phyloP scores from a whole-genome alignment of 1,139 yeast genomes.

The Debaryomyces sp. region DNA sequence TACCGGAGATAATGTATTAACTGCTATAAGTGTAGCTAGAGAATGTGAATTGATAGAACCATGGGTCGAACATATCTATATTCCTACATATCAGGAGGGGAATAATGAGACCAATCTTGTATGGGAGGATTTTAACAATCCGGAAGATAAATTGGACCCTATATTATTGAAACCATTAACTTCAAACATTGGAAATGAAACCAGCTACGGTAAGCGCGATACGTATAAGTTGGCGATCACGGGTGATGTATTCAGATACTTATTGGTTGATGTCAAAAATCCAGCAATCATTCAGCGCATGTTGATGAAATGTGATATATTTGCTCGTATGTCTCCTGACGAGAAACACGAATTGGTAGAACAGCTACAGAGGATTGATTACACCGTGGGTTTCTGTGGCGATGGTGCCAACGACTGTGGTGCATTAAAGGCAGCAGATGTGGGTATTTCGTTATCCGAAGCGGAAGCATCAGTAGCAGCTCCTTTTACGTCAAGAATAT shows the following conservation, averaged over 20 bases:
- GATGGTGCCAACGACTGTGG: conserved; percentile 99
- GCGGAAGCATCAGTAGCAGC: conserved; percentile 99
- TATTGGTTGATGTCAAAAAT: conserved; percentile 60
- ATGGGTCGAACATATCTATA: conserved; percentile 53
- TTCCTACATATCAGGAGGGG: conserved; percentile 60
- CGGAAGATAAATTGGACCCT: conserved; percentile 58
- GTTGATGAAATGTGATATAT: conserved; percentile 73
- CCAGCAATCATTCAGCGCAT: conserved; percentile 51
- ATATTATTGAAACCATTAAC: conserved; percentile 58
- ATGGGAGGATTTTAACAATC: conserved; percentile 70
- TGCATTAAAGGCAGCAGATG: conserved; percentile 96
- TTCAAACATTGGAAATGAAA: conserved; percentile 22
- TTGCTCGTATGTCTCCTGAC: conserved; percentile 98
- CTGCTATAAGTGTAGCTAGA: conserved; percentile 90
- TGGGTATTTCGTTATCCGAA: conserved; percentile 92
- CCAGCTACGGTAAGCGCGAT: conserved; percentile 9
- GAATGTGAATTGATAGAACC: conserved; percentile 72
- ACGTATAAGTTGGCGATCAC: conserved; percentile 80
- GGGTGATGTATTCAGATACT: conserved; percentile 84
- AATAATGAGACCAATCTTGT: conserved; percentile 38
- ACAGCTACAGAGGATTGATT: conserved; percentile 79
- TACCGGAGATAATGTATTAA: conserved; percentile 93
- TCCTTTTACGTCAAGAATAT: conserved; percentile 88
- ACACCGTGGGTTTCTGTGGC: conserved; percentile 96
- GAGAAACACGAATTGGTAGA: conserved; percentile 95